Base-by-base conservation (phyloP, 805 yeast species). In the Spathaspora boniae region DNA sequence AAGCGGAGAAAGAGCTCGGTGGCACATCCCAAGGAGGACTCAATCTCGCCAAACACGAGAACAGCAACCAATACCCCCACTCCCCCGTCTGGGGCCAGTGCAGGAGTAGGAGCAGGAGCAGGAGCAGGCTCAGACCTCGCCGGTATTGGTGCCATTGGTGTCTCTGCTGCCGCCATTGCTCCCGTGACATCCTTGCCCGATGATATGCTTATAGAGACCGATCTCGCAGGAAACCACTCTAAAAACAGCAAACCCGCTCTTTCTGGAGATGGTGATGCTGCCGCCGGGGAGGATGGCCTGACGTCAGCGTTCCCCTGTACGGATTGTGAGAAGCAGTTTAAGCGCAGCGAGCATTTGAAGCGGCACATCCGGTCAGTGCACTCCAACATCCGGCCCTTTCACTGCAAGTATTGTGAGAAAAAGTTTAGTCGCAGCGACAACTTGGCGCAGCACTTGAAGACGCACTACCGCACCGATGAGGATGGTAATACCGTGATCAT, bases 351-450 rank as follows among this genome's bases (percentile, higher is more conserved):
- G 45, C 72, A 66, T 47, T 52, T 66, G 42, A 66, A 66, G 43
- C 50, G 72, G 25, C 72, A 66, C 40, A 55, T 63, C 31, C 47
- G 72, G 29, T 62, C 69, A 4, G 72, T 66, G 27, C 72, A 66
- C 47, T 60, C 68, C n/a, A 65, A 63, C 42, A 62, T 65, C 36
- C 49, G 72, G 12, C 72, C 72, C 2, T 65, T 65, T 50, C 70
- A 63, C 41, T 66, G 72, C 48, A 65, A 65, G 40, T 62, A 60
- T 44, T 66, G 72, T 44, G 71, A 65, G 16, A 66, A 66, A 56
- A 65, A 64, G 50, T 66, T 66, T 38, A 54, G 61, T 34, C 47
- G 72, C 33, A 57, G 65, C 5, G 72, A 66, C 45, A 66, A 66
- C 41, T 56, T 66, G 51, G 70, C 70, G 5, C 72, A 66, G 42